A percentile compares a stretch with the other conserved stretches of the same genome.
Evolutionary conservation across 805 yeast species (phyloP).

Genomic region (Ogataea haglerorum): DNA sequence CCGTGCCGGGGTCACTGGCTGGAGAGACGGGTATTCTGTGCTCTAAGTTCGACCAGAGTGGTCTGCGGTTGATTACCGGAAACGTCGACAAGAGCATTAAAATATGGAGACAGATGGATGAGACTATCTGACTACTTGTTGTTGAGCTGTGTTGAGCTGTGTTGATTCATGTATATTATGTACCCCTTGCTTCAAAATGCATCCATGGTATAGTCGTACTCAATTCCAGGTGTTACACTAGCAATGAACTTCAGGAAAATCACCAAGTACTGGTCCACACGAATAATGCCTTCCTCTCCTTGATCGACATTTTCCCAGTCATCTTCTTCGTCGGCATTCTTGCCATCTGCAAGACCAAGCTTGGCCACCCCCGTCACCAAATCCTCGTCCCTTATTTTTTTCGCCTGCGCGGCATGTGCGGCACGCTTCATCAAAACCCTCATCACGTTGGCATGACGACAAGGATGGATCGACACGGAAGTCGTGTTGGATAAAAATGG

Average conservation of each 20-base stretch:
- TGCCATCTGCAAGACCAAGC: slow-evolving; percentile 42
- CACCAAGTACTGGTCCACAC: slow-evolving; percentile 88
- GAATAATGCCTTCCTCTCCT: slow-evolving; percentile 39
- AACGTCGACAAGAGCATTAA: slow-evolving; percentile 87
- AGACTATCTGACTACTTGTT: slow-evolving; percentile 7
- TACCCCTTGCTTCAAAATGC: slow-evolving; percentile 48
- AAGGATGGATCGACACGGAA: slow-evolving; percentile 90
- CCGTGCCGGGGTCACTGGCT: slow-evolving; percentile 67
- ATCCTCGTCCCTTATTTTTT: slow-evolving; percentile 30
- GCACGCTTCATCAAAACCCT: slow-evolving; percentile 77
- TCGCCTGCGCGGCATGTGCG: slow-evolving; percentile 40
- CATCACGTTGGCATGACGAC: slow-evolving; percentile 95
- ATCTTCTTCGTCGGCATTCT: slow-evolving; percentile 33
- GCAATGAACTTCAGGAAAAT: slow-evolving; percentile 91
- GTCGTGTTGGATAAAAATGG: slow-evolving; percentile 79
- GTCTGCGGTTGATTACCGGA: slow-evolving; percentile 77
- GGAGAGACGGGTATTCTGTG: slow-evolving; percentile 68
- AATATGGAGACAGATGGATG: slow-evolving; percentile 58
- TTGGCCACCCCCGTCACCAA: slow-evolving; percentile 43
- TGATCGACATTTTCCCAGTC: slow-evolving; percentile 53
- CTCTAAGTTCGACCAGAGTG: slow-evolving; percentile 74
- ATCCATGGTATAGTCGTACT: slow-evolving; percentile 98
- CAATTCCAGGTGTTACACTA: slow-evolving; percentile 96
- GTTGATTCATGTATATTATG: neutral
- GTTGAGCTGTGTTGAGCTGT: neutral